These are phyloP conservation scores for Hygrophorus pudorinus DNA, from an alignment of 768 basidiomycete genomes.

Conservation along the genomic window DNA sequence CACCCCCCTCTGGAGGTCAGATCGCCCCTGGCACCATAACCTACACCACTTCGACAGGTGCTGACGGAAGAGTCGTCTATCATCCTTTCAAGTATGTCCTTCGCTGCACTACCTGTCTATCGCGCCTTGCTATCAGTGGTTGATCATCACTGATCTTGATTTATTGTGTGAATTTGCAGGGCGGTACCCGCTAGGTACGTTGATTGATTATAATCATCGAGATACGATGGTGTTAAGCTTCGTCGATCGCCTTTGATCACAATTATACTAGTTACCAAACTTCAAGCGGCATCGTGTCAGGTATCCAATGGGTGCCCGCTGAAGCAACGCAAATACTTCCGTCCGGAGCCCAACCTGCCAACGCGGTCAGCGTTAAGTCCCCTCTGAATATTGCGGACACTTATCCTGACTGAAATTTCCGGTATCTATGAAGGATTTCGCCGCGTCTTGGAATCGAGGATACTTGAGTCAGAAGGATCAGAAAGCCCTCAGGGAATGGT, in stretches of 20 bases:
- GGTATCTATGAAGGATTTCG: conserved; percentile 37
- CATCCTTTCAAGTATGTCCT: conserved; percentile 62
- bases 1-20: conserved; percentile 25
- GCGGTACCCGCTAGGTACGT: conserved; percentile 66
- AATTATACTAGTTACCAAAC: conserved; percentile 57
- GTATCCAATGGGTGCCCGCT: conserved; percentile 61
- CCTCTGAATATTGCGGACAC: conserved; percentile 1
- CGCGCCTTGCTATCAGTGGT: conserved; percentile 1
- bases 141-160: conserved; percentile 10
- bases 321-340: conserved; percentile 58
- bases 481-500: conserved; percentile 38
- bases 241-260: conserved; percentile 11
- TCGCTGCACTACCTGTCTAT: background rate
- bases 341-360: conserved; percentile 48
- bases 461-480: conserved; percentile 29
- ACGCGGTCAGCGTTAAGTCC: conserved; percentile 28
- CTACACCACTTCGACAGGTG: conserved; percentile 54
- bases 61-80: conserved; percentile 56
- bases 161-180: conserved; percentile 26
- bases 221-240: conserved; percentile 7
- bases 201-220: background rate
- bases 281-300: conserved; percentile 52
- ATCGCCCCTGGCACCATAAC: conserved; percentile 62
- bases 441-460: conserved; percentile 44
- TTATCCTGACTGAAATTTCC: conserved; percentile 6